Conservation (phyloP, 2,329 filamentous ascomycete species). For the Fusarium sp. region DNA sequence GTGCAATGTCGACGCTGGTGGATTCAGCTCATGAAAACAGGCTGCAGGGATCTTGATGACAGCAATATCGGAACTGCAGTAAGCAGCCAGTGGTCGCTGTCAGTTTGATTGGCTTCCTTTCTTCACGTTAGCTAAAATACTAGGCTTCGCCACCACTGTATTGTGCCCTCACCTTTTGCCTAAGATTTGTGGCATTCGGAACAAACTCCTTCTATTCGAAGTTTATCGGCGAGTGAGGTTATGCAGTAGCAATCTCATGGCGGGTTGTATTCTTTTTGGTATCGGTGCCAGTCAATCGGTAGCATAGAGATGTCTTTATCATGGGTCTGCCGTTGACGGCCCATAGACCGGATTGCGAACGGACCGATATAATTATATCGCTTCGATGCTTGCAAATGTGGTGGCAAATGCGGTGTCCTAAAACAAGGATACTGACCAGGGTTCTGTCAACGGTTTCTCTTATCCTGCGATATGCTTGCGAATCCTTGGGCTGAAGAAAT, state of each 20-base stretch:
- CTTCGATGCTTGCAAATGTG: background rate
- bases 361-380: background rate
- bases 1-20: background rate
- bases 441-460: background rate
- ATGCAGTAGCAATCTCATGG: background rate
- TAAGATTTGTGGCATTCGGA: background rate
- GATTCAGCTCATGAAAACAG: constrained; percentile 6
- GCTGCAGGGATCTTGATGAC: constrained; percentile 27
- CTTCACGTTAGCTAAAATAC: constrained; percentile 24
- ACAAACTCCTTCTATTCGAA: background rate
- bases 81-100: constrained; percentile 18
- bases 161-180: constrained; percentile 24
- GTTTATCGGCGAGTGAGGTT: background rate
- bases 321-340: background rate
- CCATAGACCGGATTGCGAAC: background rate
- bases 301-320: background rate
- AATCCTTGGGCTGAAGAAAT: background rate
- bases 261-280: background rate
- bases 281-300: background rate
- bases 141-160: constrained; percentile 41
- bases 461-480: background rate
- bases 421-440: background rate
- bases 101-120: constrained; percentile 26
- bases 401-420: background rate
- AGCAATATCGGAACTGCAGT: constrained; percentile 25